Evolutionary conservation across 2,329 filamentous ascomycete genomes (phyloP).

Genomic region (Phoma herbarum): DNA sequence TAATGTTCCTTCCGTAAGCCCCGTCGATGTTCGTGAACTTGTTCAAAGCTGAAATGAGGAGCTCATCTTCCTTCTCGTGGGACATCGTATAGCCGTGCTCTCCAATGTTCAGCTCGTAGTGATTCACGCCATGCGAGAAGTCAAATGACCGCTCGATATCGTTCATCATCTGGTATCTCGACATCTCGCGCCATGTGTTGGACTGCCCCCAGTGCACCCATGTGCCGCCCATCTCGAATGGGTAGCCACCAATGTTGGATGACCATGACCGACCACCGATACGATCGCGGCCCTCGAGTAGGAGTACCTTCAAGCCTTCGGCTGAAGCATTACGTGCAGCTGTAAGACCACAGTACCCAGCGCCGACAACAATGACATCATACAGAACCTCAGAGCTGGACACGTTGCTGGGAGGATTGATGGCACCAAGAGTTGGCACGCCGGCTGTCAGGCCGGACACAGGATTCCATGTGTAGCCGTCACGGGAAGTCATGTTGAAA

Average conservation of each 20-base stretch:
- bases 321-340: slow-evolving; percentile 34
- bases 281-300: slow-evolving; percentile 54
- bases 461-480: slow-evolving; percentile 36
- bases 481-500: slow-evolving; percentile 29
- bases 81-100: slow-evolving; percentile 47
- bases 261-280: slow-evolving; percentile 57
- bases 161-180: slow-evolving; percentile 55
- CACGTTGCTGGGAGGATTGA: slow-evolving; percentile 29
- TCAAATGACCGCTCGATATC: slow-evolving; percentile 49
- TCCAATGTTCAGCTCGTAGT: slow-evolving; percentile 51
- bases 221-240: slow-evolving; percentile 56
- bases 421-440: slow-evolving; percentile 31
- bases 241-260: slow-evolving; percentile 43
- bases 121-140: slow-evolving; percentile 55
- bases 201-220: slow-evolving; percentile 48
- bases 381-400: slow-evolving; percentile 21
- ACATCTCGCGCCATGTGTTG: slow-evolving; percentile 52
- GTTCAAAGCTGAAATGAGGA: slow-evolving; percentile 39
- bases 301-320: slow-evolving; percentile 39
- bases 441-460: slow-evolving; percentile 27
- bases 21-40: slow-evolving; percentile 61
- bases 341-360: slow-evolving; percentile 37
- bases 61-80: slow-evolving; percentile 51
- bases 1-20: slow-evolving; percentile 45
- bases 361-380: slow-evolving; percentile 38